Evolutionary conservation across 352 stramenopile genomes (phyloP), one percentile per base, ranked within the genome.

Genomic region (Phytophthora meadii): DNA sequence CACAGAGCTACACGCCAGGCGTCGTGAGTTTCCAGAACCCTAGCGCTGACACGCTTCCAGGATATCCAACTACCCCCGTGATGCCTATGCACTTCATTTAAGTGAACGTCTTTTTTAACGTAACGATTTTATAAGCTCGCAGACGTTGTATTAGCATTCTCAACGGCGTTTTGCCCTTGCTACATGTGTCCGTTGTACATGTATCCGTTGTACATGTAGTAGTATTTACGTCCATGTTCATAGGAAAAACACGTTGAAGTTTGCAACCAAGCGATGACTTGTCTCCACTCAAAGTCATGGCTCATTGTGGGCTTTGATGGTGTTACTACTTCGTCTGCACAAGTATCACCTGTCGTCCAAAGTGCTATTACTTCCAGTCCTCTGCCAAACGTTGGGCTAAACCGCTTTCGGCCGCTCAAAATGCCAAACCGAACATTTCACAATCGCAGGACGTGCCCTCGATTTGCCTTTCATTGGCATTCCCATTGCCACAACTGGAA

Each of bases 1-100:
- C 74, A 10, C 79, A 80, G 50, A 87, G 76, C 32, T 90, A 88
- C 61, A 80, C 59, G 25, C 79, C 79, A 1, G 76, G 79, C 9
- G 63, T 58, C 32, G 87, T 77, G 65, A 68, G 55, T 25, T 85
- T 88, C 56, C 58, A 61, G 10, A 48, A 61, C 49, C 49, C 42
- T 41, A 4, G 37, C 10, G 39, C 52, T 7, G 66, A 70, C 47
- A 70, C 49, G 2, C 53, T 74, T 2, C 66, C 61, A 5, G 66
- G 60, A 39, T 74, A 74, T n/a, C 54, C 66, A 9, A 25, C 30
- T n/a, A 58, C 47, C 1, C 60, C 53, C 19, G 19, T 48, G 5
- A 51, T 42, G 37, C 37, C 37, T 11, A 42, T 61, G 53, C 27
- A 41, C 2, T 70, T 61, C 46, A 61, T 74, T 50, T 74, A 40